Evolutionary conservation across 164 flowering plant genomes (phyloP), one percentile per base, ranked within the genome.

Genomic region (Cinnamomum micranthum): DNA sequence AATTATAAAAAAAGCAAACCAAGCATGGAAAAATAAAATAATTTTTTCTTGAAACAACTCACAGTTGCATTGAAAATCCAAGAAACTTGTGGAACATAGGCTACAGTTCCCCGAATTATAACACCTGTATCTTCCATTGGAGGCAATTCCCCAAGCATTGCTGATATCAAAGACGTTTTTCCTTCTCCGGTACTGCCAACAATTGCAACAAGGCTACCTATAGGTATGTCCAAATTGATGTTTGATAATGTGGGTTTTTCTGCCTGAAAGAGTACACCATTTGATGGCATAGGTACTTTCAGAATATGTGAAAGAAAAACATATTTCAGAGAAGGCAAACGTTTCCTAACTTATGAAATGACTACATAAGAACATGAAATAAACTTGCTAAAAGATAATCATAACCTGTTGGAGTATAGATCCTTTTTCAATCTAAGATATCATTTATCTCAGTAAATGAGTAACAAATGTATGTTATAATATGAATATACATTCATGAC

Each of bases 11-110:
- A 65, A 4, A 25, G 24, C 7, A 23, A 65, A 65, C 24, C 27
- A 25, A 9, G 17, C 31, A 65, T 4, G 31, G 24, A 23, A 10
- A 23, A 65, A 65, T 15, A 15, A 2, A 25, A 65, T 9, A 5
- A 23, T 0, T 0, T 13, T 65, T 23, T 1, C 51, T 72, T 31
- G 15, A 27, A n/a, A 25, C 14, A 71, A 87, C 95, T 86, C 72
- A 95, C 99, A 73, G 99, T 95, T 71, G 94, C 97, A 87, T 95
- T 95, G 79, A 93, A 96, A 70, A 96, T 96, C 98, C 99, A 96
- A 31, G 99, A 94, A 84, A 94, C 82, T 88, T 96, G 99, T 28
- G 99, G 93, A 70, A 96, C 98, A 85, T 92, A 96, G 33, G 98
- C 97, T 82, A 90, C 97, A 41, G 86, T 79, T 82, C 99, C 99